Conservation (phyloP, 495 filamentous ascomycete genomes). For the Bryoglossum gracile region DNA sequence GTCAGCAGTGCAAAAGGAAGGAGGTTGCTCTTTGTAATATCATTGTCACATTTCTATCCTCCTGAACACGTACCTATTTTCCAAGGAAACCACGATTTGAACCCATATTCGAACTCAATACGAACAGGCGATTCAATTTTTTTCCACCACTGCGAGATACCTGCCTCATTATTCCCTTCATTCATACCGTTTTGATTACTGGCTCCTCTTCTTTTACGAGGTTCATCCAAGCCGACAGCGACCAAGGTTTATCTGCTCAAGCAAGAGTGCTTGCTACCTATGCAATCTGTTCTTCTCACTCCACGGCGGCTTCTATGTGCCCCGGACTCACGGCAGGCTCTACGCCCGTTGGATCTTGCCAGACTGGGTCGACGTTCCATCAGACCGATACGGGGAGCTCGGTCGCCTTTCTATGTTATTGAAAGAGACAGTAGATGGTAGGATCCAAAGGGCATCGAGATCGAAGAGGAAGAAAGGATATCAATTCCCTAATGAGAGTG, state of each 20-base stretch:
- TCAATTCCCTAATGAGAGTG: slow-evolving; percentile 18
- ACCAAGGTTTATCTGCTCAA: slow-evolving; percentile 30
- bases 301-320: slow-evolving; percentile 17
- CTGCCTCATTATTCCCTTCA: no score
- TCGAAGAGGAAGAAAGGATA: slow-evolving; percentile 13
- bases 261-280: slow-evolving; percentile 32
- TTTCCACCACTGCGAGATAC: no score
- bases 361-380: slow-evolving; percentile 18
- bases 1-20: no score
- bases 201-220: slow-evolving; percentile 34
- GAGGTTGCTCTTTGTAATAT: no score
- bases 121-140: no score
- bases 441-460: slow-evolving; percentile 8
- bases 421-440: slow-evolving; percentile 5
- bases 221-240: slow-evolving; percentile 19
- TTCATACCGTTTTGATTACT: no score
- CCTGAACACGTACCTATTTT: no score
- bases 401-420: not conserved
- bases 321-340: slow-evolving; percentile 20
- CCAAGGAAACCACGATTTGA: no score
- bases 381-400: slow-evolving; percentile 1
- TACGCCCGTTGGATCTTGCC: slow-evolving; percentile 21
- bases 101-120: no score
- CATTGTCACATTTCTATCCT: no score
- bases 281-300: slow-evolving; percentile 24